phyloP scores from a whole-genome alignment of 1,284 basidiomycete genomes.

The Pseudozyma tsukubaensis region DNA sequence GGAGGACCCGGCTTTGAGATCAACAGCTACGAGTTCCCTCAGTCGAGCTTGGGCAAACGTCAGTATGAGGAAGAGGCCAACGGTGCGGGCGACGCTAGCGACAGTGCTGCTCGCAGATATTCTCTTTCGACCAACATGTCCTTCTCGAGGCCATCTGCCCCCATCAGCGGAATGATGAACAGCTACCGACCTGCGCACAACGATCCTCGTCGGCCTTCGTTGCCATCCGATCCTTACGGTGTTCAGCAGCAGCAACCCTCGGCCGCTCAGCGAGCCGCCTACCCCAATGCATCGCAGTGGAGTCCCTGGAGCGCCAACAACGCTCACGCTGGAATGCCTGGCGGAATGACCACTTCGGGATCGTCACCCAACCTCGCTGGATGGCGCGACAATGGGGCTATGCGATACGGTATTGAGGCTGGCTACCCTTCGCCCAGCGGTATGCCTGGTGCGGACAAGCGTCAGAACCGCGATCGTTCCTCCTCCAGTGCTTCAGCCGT shows the following conservation, averaged over 20 bases:
- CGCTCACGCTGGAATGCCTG: slow-evolving; percentile 24
- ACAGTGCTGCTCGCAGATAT: slow-evolving; percentile 34
- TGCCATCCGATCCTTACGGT: slow-evolving; percentile 37
- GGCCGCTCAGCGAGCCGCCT: slow-evolving; percentile 14
- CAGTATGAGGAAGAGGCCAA: slow-evolving; percentile 40
- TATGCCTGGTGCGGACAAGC: slow-evolving; percentile 32
- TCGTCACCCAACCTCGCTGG: slow-evolving; percentile 27
- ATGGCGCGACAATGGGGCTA: slow-evolving; percentile 32
- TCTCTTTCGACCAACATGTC: slow-evolving; percentile 43
- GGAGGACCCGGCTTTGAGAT: slow-evolving; percentile 26
- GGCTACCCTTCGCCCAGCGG: slow-evolving; percentile 35
- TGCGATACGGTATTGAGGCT: slow-evolving; percentile 36
- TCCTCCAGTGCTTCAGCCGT: slow-evolving; percentile 33
- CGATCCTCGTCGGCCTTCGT: slow-evolving; percentile 43
- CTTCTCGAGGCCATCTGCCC: slow-evolving; percentile 42
- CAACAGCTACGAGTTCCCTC: slow-evolving; percentile 45
- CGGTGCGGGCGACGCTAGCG: slow-evolving; percentile 14
- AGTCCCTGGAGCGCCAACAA: slow-evolving; percentile 25
- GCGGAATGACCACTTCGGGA: slow-evolving; percentile 18
- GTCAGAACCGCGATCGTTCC: slow-evolving; percentile 42
- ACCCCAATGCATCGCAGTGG: slow-evolving; percentile 26
- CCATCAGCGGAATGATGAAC: slow-evolving; percentile 46
- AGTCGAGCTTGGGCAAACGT: slow-evolving; percentile 42
- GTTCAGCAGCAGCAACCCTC: slow-evolving; percentile 19
- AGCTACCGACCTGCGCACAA: slow-evolving; percentile 32